Base-by-base conservation (phyloP, 345 rosid genomes). In the Reutealis trisperma region DNA sequence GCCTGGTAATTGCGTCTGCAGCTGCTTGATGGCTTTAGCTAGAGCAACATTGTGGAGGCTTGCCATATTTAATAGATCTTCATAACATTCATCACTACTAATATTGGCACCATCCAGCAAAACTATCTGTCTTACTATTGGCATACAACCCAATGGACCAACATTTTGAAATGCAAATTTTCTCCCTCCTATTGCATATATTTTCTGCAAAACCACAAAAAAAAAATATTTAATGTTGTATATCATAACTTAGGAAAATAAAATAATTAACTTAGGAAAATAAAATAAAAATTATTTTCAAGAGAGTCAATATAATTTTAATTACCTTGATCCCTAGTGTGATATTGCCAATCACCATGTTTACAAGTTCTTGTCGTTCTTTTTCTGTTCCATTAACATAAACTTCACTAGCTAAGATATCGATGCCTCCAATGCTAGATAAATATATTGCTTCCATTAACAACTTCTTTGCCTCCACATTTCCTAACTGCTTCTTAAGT, bases 351-450 rank as follows among this genome's bases (percentile, higher is more conserved):
- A 63, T 32, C 1, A 63, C n/a, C 44, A 63, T 14, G 1, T 63
- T 32, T 19, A 63, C 44, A 15, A 30, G 42, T 4, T 21, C 12
- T 42, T 37, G 8, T 8, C 3, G 1, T 0, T 42, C 3, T 9
- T 15, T 37, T 21, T 41, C 25, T 0, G 70, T 41, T 6, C 22
- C 47, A 22, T 41, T 42, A n/a, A 24, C 6, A 8, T 66, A 65
- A 65, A 25, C n/a, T 24, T 25, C 64, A 61, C 18, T 61, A 27
- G 2, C 25, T 27, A 66, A 22, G 37, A 78, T 78, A 63, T 82
- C 85, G 24, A 47, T 51, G 44, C 80, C 77, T 66, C 85, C 85
- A 7, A 72, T 18, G 71, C 85, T 82, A 65, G 66, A 63, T n/a
- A 82, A 14, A 27, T 70, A 82, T 24, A 82, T 51, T 4, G 81